Conservation (phyloP, 768 basidiomycete genomes). For the Guyanaporus albipodus region DNA sequence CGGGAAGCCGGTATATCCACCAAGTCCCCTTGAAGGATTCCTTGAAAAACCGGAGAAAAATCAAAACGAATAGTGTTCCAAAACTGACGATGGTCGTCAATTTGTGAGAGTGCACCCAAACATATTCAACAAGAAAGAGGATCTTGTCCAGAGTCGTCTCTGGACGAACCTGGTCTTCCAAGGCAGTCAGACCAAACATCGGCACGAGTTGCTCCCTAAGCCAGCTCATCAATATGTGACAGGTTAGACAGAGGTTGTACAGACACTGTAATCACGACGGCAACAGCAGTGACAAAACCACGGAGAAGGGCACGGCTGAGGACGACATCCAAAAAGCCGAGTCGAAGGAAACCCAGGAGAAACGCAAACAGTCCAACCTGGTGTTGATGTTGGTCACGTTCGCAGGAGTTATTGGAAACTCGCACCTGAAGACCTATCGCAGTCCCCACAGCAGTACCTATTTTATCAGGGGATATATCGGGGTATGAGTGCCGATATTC, state of each 20-base stretch:
- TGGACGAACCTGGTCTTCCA: conserved; percentile 54
- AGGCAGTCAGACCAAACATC: conserved; percentile 73
- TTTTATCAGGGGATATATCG: conserved; percentile 38
- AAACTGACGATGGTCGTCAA: conserved; percentile 76
- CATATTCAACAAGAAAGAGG: conserved; percentile 64
- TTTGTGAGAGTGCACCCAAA: conserved; percentile 52
- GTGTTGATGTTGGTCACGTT: not conserved
- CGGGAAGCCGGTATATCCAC: conserved; percentile 80
- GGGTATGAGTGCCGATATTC: conserved; percentile 54
- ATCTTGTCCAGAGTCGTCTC: conserved; percentile 74
- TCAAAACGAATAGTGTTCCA: conserved; percentile 59
- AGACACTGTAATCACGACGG: conserved; percentile 80
- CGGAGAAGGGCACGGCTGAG: conserved; percentile 83
- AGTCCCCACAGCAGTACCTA: conserved; percentile 70
- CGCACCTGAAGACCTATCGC: conserved; percentile 80
- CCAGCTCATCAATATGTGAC: not conserved
- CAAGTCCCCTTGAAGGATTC: conserved; percentile 53
- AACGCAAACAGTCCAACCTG: conserved; percentile 86
- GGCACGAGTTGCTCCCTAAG: conserved; percentile 79
- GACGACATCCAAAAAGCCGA: conserved; percentile 93
- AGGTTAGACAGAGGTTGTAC: conserved; percentile 23
- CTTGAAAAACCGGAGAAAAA: conserved; percentile 59
- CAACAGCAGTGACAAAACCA: conserved; percentile 84
- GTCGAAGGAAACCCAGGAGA: conserved; percentile 77
- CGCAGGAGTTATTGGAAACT: not conserved